Evolutionary conservation across 257 asterid species (phyloP).

Genomic region (Solanum megistacrolobum): DNA sequence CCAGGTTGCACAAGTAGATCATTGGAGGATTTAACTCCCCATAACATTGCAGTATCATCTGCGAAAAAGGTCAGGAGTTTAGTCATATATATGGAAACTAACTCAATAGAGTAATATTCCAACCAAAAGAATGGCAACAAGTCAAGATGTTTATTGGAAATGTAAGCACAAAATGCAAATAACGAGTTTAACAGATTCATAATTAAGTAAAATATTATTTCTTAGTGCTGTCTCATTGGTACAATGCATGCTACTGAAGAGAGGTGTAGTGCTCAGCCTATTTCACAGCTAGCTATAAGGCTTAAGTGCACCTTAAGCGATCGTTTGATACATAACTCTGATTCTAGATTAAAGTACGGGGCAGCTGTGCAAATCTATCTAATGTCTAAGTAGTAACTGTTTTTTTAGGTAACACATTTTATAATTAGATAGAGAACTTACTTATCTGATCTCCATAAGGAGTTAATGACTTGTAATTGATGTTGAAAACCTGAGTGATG

Average conservation of each 20-base stretch:
- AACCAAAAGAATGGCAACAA: not conserved
- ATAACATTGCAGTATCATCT: conserved; percentile 83
- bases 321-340: not conserved
- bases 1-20: conserved; percentile 67
- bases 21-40: conserved; percentile 62
- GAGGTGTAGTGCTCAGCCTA: not conserved
- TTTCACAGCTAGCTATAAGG: not conserved
- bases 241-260: not conserved
- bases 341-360: not conserved
- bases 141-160: not conserved
- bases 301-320: not conserved
- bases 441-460: conserved; percentile 51
- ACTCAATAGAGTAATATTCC: not conserved
- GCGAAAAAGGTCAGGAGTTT: not conserved
- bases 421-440: conserved; percentile 22
- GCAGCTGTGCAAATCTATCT: not conserved
- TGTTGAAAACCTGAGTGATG: conserved; percentile 71
- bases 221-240: not conserved
- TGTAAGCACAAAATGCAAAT: not conserved
- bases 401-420: not conserved
- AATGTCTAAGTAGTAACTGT: not conserved
- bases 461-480: conserved; percentile 60
- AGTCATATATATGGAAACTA: not conserved
- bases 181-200: not conserved
- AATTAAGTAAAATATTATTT: not conserved